Percentiles rank a stretch among this genome's conserved stretches.
Evolutionary conservation across 208 protist species (phyloP).

Genomic region (Kentomonas sorsogonicus): DNA sequence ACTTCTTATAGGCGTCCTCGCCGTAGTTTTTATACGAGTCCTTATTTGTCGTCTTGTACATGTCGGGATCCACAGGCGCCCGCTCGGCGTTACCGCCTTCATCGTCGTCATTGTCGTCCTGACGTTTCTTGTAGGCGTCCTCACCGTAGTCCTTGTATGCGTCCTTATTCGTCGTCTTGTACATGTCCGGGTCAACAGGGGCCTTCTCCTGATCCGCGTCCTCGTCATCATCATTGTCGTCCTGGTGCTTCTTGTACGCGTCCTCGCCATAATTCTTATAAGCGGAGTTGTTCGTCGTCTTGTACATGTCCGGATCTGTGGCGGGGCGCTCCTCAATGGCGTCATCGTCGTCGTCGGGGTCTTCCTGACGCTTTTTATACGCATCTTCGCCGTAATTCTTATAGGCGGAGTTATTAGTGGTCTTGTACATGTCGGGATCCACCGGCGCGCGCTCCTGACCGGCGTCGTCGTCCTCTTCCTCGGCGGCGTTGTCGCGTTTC

Average conservation of each 20-base stretch:
- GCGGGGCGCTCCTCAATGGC: too few relatives aligned
- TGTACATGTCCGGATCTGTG: too few relatives aligned
- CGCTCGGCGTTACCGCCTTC: too few relatives aligned
- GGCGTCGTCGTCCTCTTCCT: background rate
- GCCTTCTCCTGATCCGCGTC: background rate
- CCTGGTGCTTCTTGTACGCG: conserved; percentile 16
- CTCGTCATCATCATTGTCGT: conserved; percentile 1
- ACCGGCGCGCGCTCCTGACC: conserved; percentile 8
- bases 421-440: conserved; percentile 18
- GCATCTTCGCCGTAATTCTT: too few relatives aligned
- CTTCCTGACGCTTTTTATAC: too few relatives aligned
- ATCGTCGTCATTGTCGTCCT: background rate
- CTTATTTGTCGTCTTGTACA: conserved; percentile 47
- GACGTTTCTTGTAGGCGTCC: conserved; percentile 6
- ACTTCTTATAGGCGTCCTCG: background rate
- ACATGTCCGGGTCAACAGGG: conserved; percentile 46
- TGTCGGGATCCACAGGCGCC: conserved; percentile 34
- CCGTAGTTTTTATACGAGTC: conserved; percentile 27
- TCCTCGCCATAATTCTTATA: background rate
- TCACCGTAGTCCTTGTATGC: conserved; percentile 19
- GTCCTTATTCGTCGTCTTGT: conserved; percentile 40
- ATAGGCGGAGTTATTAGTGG: conserved; percentile 15
- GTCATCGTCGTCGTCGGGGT: too few relatives aligned
- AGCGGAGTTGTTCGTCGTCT: too few relatives aligned
- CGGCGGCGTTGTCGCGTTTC: too few relatives aligned